Percentiles rank a stretch among this genome's conserved stretches.
These are phyloP conservation scores for Tetrapisispora nanseiensis DNA, from an alignment of 805 yeast species.

Conservation along the genomic window DNA sequence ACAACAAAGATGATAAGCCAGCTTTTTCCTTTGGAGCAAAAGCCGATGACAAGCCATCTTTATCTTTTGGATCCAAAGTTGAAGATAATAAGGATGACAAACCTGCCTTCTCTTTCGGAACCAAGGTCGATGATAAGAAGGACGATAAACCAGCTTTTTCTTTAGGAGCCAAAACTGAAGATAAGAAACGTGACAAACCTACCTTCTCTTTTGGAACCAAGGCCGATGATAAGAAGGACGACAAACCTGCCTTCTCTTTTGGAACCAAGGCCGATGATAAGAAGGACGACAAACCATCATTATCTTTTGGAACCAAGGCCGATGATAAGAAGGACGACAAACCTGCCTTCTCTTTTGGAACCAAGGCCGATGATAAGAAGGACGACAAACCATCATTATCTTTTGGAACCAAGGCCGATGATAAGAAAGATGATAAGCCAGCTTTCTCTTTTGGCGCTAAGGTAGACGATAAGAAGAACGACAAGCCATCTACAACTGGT, in stretches of 20 bases:
- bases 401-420: slow-evolving; percentile 12
- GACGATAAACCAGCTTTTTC: slow-evolving; percentile 5
- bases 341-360: background rate
- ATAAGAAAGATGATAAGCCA: slow-evolving; percentile 7
- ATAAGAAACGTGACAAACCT: slow-evolving; percentile 4
- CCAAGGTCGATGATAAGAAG: background rate
- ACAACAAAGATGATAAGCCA: slow-evolving; percentile 6
- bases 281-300: slow-evolving; percentile 7
- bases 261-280: background rate
- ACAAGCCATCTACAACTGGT: slow-evolving; percentile 5
- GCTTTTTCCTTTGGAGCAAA: background rate
- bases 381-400: slow-evolving; percentile 10
- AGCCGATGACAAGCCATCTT: background rate
- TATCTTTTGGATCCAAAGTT: background rate
- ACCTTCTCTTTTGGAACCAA: slow-evolving; percentile 14
- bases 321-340: slow-evolving; percentile 8
- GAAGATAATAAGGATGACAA: background rate
- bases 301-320: slow-evolving; percentile 13
- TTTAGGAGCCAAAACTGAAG: slow-evolving; percentile 7
- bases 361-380: background rate
- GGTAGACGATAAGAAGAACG: background rate
- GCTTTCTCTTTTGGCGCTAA: background rate
- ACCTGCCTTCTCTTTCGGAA: background rate
- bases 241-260: slow-evolving; percentile 5
- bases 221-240: slow-evolving; percentile 7